Evolutionary conservation across 2,329 filamentous ascomycete species (phyloP).

Genomic region (Sarocladium strictum): DNA sequence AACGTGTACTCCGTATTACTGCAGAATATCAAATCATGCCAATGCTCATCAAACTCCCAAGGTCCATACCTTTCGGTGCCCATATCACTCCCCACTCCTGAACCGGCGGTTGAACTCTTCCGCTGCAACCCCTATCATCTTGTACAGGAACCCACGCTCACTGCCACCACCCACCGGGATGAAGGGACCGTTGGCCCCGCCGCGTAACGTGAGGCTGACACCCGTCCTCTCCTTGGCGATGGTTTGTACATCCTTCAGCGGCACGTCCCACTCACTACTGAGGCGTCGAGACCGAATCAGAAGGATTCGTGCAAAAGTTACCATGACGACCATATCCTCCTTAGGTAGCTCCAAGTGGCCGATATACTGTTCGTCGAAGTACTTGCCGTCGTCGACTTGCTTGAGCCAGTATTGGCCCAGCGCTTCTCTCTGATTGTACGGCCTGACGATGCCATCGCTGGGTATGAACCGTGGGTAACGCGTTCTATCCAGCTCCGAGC

Average conservation of each 20-base stretch:
- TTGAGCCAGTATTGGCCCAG: constrained; percentile 98
- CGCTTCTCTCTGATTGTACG: constrained; percentile 90
- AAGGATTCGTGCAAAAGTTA: constrained; percentile 84
- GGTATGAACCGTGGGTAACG: constrained; percentile 91
- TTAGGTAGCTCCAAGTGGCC: constrained; percentile 88
- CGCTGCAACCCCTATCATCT: constrained; percentile 59
- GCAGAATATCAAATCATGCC: not conserved
- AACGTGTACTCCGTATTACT: not conserved
- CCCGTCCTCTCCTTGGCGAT: constrained; percentile 96
- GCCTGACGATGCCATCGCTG: constrained; percentile 85
- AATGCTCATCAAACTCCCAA: not conserved
- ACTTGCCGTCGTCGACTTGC: constrained; percentile 93
- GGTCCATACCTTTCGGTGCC: not conserved
- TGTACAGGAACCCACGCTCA: constrained; percentile 56
- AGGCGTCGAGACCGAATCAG: constrained; percentile 82
- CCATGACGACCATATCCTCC: constrained; percentile 83
- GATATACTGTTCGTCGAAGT: constrained; percentile 97
- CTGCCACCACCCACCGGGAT: constrained; percentile 90
- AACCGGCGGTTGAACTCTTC: constrained; percentile 63
- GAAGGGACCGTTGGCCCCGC: constrained; percentile 89
- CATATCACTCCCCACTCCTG: constrained; percentile 28
- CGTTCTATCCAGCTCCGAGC: constrained; percentile 87
- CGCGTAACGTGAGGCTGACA: constrained; percentile 80
- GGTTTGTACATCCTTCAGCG: constrained; percentile 91
- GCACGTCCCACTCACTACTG: constrained; percentile 91